Base-by-base conservation (phyloP, 208 protist species). In the Sergeia podlipaevii region DNA sequence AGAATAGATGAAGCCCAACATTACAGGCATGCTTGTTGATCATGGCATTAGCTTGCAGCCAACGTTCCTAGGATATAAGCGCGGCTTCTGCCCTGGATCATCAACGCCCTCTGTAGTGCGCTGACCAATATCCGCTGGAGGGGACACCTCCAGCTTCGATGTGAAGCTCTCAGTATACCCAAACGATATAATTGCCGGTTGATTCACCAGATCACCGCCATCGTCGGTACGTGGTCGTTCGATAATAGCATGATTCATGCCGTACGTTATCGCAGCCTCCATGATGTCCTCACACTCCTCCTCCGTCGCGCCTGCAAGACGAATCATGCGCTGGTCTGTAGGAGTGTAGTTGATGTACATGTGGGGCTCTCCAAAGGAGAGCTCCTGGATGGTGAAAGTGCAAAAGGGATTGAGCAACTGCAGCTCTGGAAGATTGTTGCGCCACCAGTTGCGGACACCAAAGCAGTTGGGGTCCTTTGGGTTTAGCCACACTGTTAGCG, bases 381-480 rank as follows among this genome's bases (percentile, higher is more conserved):
- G 72, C 64, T 95, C 89, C 72, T 95, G 89, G 27, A 95, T 80
- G 27, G 81, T 85, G 64, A 95, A 91, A 33, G 69, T 91, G 67
- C 84, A 92, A 56, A 89, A 91, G 6, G 89, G 89, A 42, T 92
- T 95, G 5, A 95, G 74, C 28, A 95, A 59, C 78, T 91, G 83
- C 45, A 95, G 72, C 80, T 95, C 89, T 0, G 89, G 85, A 38
- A 95, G 67, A 53, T 95, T 95, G 65, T 85, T 86, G 41, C 89
- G 84, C 85, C 81, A 92, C 89, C 84, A 95, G 67, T 93, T 93
- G 48, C 89, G 84, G 42, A 93, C 89, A 29, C 89, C 89, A 55
- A 95, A 95, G 68, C 89, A 95, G 66, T 90, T 90, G 2, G 89
- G 89, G 58, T 95, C 89, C 60, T 95, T 95, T 0, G 89, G 89